Base-by-base conservation (phyloP, 768 basidiomycete genomes). In the Gelatoporia subvermispora region DNA sequence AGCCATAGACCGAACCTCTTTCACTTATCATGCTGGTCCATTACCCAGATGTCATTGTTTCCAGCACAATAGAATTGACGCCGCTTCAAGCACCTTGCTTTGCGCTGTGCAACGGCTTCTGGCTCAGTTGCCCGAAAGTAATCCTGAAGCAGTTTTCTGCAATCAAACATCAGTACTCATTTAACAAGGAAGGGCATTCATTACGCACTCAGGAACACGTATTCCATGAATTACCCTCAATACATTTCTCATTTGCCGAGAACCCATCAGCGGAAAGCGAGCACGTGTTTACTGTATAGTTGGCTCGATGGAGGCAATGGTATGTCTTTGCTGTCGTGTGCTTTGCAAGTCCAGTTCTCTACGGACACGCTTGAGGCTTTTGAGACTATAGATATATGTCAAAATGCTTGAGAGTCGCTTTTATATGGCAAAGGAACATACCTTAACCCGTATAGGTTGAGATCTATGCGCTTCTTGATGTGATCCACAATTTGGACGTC, bases 1-100 rank as follows among this genome's bases (percentile, higher is more conserved):
- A 71, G 54, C 18, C 48, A 61, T 0, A 76, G 59, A 0, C 72
- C 71, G 56, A 69, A 75, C 4, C 57, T 48, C 34, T 60, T 57
- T 70, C 69, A 76, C 42, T 78, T 78, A 50, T 78, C 71, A 52
- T 78, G 73, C 50, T 77, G 76, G 44, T 77, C 71, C 17, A 66
- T 45, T 4, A 60, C 45, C 51, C 61, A 58, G 0, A 72, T 20
- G 41, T 77, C 69, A 25, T 67, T 75, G 0, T 73, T 63, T 0
- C 75, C 75, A 5, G 74, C 72, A 2, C 69, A 60, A 54, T 60
- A 72, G 43, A 69, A 76, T 0, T 48, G 50, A 3, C 55, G 53
- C 0, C 68, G 58, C 15, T 58, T 57, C 20, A 75, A 37, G 2
- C 48, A 64, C 0, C 53, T 48, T 17, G 15, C 10, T 31, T 31